Percentiles rank a stretch among this genome's conserved stretches.
These are phyloP conservation scores for Sugiyamaella japonica DNA, from an alignment of 1,139 yeast species.

Conservation along the genomic window DNA sequence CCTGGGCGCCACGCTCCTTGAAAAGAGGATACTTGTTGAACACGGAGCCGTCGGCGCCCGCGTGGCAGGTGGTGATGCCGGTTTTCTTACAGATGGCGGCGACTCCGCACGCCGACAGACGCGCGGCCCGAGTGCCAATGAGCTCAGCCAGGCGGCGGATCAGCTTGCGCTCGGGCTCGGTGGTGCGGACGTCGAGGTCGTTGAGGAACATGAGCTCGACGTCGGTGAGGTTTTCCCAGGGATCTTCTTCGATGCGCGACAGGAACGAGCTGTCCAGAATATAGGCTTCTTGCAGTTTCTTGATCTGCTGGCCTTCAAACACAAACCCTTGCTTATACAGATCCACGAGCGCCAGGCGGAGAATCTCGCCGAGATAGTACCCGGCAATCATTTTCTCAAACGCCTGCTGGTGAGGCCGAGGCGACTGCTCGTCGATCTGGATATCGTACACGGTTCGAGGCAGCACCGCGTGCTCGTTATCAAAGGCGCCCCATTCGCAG, in stretches of 20 bases:
- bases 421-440: conserved; percentile 77
- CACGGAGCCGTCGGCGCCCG: conserved; percentile 98
- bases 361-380: conserved; percentile 88
- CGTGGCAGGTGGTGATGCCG: conserved; percentile 72
- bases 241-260: conserved; percentile 84
- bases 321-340: conserved; percentile 62
- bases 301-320: conserved; percentile 66
- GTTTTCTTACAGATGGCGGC: conserved; percentile 94
- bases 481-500: conserved; percentile 98
- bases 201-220: conserved; percentile 62
- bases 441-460: conserved; percentile 91
- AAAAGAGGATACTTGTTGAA: conserved; percentile 91
- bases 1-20: conserved; percentile 85
- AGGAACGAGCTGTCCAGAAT: conserved; percentile 88
- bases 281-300: conserved; percentile 60
- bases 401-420: conserved; percentile 95
- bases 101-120: conserved; percentile 91
- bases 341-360: conserved; percentile 79
- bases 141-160: conserved; percentile 82
- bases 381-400: conserved; percentile 99
- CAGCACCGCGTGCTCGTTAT: conserved; percentile 72
- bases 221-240: conserved; percentile 79
- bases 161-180: conserved; percentile 76
- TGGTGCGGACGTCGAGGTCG: conserved; percentile 62
- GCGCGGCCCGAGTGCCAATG: conserved; percentile 89